Evolutionary conservation across 306 rosid species (phyloP), one percentile per base, ranked within the genome.

Genomic region (Malus asiatica): DNA sequence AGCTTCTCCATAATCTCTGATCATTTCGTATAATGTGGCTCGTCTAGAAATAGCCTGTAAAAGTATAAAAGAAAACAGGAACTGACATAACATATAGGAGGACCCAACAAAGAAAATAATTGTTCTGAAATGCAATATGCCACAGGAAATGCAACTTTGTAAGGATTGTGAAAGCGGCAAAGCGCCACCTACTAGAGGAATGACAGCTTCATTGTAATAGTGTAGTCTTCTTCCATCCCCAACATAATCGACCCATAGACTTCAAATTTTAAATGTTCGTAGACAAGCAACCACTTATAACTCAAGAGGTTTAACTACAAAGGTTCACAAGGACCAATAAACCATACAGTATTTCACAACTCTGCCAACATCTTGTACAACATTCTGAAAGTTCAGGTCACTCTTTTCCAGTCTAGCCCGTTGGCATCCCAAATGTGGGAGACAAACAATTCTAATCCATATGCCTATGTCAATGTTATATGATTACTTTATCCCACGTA

Each of bases 31-130:
- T 68, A 95, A 72, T 59, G 89, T 74, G 72, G 96, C 97, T 77
- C 97, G 93, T 81, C 98, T 89, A 78, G 97, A 92, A 76, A 95
- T 89, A 76, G 98, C 98, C 98, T 95, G 83, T 62, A 73, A 74
- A 77, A 70, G 80, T 68, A 73, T 53, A 73, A 76, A 76, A 32
- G 29, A 27, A 48, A 74, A 62, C 6, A 14, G 51, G 5, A 51
- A 16, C 29, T 11, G 9, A 60, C 19, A 11, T 11, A 12, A 60
- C 18, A 60, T 25, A 11, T 9, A 11, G 2, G 29, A 25, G 33
- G 18, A 59, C 65, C 65, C 33, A 59, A 23, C 65, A 11, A 59
- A 59, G 15, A 25, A 60, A 60, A 60, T 60, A 60, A 60, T 60
- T 27, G 14, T 60, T 22, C 32, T 11, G 33, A 60, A 60, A 60